Evolutionary conservation across 2,329 filamentous ascomycete genomes (phyloP), one percentile per base, ranked within the genome.

Genomic region (Biscogniauxia sp.): DNA sequence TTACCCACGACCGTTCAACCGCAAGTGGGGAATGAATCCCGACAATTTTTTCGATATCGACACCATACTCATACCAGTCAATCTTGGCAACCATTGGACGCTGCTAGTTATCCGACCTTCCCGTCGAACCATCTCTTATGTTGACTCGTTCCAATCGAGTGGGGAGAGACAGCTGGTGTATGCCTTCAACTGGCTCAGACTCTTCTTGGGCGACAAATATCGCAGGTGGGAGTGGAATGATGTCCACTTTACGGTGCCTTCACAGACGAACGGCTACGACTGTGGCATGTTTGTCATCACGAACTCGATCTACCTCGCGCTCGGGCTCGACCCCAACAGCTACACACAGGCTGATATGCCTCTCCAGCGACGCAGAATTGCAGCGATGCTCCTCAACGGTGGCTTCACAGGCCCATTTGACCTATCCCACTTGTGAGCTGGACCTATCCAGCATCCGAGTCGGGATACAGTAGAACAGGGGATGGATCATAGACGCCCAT

Each of bases 271-370:
- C 69, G 82, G 82, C 1, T 86, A 83, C 69, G 91, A 93, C 71
- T 93, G 91, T 66, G 91, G 91, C n/a, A 84, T 92, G 3, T 91
- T 92, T 71, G 85, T 88, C 15, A 86, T 91, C 65, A 84, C 90
- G 19, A 94, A 93, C 69, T 87, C 84, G 17, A 82, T 92, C 54
- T 90, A 86, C 58, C 68, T 87, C 41, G 78, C 82, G 0, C 69
- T 86, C 32, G 84, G 84, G 1, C 66, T 86, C 19, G 80, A 80
- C 61, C 83, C 84, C 1, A 74, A 78, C 59, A 72, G 72, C 3
- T 87, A 89, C 60, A 67, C 73, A 1, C 75, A 82, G 41, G 64
- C 71, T 0, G 83, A 89, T 58, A 84, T 91, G 80, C 77, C 79
- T 1, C 73, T 80, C 55, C 87, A 89, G 66, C 80, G 88, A 23